Evolutionary conservation across 208 protist genomes (phyloP).

Genomic region (Crithidia mellificae): DNA sequence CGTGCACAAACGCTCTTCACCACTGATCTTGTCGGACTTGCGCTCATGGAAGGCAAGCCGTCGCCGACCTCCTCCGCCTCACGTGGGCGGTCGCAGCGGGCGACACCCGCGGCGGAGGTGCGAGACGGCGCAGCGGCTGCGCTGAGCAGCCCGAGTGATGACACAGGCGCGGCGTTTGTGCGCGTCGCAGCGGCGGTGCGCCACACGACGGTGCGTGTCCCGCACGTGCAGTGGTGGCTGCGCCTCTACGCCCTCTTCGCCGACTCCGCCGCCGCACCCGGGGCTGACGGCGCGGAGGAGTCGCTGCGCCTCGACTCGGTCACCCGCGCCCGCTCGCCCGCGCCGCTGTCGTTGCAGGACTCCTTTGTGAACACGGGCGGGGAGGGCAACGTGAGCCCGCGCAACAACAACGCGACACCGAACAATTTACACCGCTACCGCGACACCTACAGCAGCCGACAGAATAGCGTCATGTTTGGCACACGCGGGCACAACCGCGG

Average conservation of each 20-base stretch:
- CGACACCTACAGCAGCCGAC: background rate
- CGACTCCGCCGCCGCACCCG: background rate
- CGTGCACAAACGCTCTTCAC: constrained; percentile 17
- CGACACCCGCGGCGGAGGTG: background rate
- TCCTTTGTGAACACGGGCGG: background rate
- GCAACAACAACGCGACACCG: background rate
- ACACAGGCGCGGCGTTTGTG: background rate
- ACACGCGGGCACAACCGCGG: background rate
- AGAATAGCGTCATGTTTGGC: constrained; percentile 1
- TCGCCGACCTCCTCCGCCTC: background rate
- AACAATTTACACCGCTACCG: background rate
- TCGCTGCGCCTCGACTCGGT: background rate
- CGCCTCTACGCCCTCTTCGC: constrained; percentile 11
- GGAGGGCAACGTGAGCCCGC: background rate
- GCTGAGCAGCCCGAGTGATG: background rate
- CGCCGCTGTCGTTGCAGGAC: background rate
- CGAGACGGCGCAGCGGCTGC: background rate
- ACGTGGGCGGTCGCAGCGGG: background rate
- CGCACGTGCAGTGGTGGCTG: constrained; percentile 33
- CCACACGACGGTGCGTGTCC: constrained; percentile 12
- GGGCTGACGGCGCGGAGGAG: background rate
- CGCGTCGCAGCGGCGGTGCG: constrained; percentile 13
- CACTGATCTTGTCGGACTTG: constrained; percentile 6
- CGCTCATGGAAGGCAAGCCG: background rate
- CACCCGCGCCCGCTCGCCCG: background rate